These are phyloP conservation scores for Lablab purpureus DNA, from an alignment of 306 rosid genomes.

Conservation along the genomic window DNA sequence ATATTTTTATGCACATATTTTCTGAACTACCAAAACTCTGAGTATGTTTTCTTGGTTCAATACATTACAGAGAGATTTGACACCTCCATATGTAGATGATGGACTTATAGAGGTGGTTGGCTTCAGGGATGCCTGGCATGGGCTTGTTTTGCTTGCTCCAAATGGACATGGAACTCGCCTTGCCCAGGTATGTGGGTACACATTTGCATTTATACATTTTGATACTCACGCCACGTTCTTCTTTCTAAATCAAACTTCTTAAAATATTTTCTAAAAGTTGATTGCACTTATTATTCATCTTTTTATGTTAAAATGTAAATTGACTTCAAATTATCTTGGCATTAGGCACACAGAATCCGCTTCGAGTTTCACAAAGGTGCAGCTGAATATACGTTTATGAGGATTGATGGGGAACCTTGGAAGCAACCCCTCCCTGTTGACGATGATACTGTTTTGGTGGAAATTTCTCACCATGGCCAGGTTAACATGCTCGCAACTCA, in stretches of 20 bases:
- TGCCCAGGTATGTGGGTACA: slow-evolving; percentile 71
- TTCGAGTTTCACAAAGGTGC: slow-evolving; percentile 88
- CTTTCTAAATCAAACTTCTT: slow-evolving; percentile 12
- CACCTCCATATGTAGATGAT: slow-evolving; percentile 93
- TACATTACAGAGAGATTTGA: slow-evolving; percentile 63
- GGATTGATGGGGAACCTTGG: slow-evolving; percentile 99
- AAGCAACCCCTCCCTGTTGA: slow-evolving; percentile 90
- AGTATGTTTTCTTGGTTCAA: slow-evolving; percentile 44
- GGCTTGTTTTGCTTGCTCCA: slow-evolving; percentile 89
- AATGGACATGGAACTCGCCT: slow-evolving; percentile 99
- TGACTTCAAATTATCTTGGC: slow-evolving; percentile 38
- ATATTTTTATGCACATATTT: slow-evolving; percentile 20
- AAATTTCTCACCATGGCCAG: slow-evolving; percentile 90
- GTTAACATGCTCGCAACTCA: slow-evolving; percentile 90
- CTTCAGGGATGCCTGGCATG: slow-evolving; percentile 97
- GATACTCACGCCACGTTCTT: slow-evolving; percentile 19
- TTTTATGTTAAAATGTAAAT: slow-evolving; percentile 27
- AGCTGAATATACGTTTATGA: slow-evolving; percentile 79
- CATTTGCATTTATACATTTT: not conserved
- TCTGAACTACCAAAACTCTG: not conserved
- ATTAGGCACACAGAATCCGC: slow-evolving; percentile 76
- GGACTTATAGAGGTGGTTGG: slow-evolving; percentile 94
- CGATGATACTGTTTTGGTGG: slow-evolving; percentile 81
- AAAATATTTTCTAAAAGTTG: slow-evolving; percentile 14
- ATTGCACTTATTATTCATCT: not conserved